Base-by-base conservation (phyloP, 2,329 filamentous ascomycete genomes). In the Colletotrichum sp. region DNA sequence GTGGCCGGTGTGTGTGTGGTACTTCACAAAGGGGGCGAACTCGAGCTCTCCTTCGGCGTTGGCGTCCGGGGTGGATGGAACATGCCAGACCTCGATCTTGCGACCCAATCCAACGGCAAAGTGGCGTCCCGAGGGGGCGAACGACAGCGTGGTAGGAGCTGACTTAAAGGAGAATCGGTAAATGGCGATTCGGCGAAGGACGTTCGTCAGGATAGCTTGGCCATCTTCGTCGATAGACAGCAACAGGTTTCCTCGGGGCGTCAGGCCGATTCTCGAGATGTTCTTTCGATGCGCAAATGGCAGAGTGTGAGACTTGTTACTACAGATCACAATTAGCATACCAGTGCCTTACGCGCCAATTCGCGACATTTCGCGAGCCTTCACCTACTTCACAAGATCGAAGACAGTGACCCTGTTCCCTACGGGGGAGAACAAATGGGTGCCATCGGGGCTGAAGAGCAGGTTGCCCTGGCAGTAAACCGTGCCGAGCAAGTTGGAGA, bases 401-500 rank as follows among this genome's bases (percentile, higher is more conserved):
- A 99, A 99, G 69, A 99, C 94, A 3, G 96, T 95, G 77, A 99
- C 96, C 83, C 96, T 91, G 87, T 99, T 99, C 83, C 97, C 97
- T 69, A 99, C 97, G 9, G 97, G 98, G 60, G 97, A 99, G 82
- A 98, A 95, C 79, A 99, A 91, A 87, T 95, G 96, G 81, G 95
- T 97, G 84, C 98, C 98, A 91, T 99, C 96, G 77, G 96, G 95
- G 81, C 95, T 98, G 89, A 98, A 99, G 84, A 98, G 91, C 82
- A 99, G 92, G 85, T 99, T 99, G 87, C 98, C 97, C 91, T 96
- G 95, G 88, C 96, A 95, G 89, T 99, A 99, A 84, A 99, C 97
- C 80, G 97, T 99, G 84, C 97, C 98, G 82, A 99, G 92, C 84
- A 99, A 92, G 87, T 99, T 99, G 85, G 96, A 98, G 88, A 99